Conservation (phyloP, 805 yeast genomes). For the Zygosaccharomyces gambellarensis region DNA sequence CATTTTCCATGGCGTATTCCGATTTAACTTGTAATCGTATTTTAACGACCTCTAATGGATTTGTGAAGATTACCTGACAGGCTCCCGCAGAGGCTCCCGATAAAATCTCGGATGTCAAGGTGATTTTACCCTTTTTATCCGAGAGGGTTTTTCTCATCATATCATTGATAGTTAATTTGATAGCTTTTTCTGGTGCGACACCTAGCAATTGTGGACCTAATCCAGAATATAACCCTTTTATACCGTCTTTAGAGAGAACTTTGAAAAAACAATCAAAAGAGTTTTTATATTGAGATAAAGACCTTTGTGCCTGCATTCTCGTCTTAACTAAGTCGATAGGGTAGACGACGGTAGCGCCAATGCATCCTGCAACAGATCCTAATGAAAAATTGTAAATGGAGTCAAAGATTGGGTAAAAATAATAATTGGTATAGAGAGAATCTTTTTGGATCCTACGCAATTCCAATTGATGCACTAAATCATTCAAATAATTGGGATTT, state of each 20-base stretch:
- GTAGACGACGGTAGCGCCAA: constrained; percentile 96
- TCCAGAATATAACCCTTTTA: constrained; percentile 85
- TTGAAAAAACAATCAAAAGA: constrained; percentile 83
- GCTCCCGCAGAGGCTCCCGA: constrained; percentile 97
- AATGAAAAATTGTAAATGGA: constrained; percentile 80
- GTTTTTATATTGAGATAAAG: constrained; percentile 63
- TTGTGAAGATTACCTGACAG: constrained; percentile 93
- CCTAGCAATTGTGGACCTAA: constrained; percentile 91
- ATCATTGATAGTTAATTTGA: constrained; percentile 91
- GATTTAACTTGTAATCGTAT: constrained; percentile 94
- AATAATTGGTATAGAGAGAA: constrained; percentile 35
- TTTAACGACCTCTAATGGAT: constrained; percentile 93
- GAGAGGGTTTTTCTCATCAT: constrained; percentile 70
- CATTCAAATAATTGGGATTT: constrained; percentile 39
- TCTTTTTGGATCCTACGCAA: constrained; percentile 25
- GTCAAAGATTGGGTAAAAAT: constrained; percentile 66
- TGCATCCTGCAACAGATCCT: constrained; percentile 95
- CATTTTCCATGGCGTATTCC: constrained; percentile 44
- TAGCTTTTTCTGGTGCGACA: constrained; percentile 98
- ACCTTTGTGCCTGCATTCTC: constrained; percentile 93
- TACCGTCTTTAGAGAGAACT: constrained; percentile 71
- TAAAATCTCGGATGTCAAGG: constrained; percentile 59
- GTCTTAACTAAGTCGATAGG: constrained; percentile 96
- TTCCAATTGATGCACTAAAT: constrained; percentile 33
- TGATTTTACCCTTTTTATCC: constrained; percentile 43